Evolutionary conservation across 768 basidiomycete genomes (phyloP).

Genomic region (Suillus luteus): DNA sequence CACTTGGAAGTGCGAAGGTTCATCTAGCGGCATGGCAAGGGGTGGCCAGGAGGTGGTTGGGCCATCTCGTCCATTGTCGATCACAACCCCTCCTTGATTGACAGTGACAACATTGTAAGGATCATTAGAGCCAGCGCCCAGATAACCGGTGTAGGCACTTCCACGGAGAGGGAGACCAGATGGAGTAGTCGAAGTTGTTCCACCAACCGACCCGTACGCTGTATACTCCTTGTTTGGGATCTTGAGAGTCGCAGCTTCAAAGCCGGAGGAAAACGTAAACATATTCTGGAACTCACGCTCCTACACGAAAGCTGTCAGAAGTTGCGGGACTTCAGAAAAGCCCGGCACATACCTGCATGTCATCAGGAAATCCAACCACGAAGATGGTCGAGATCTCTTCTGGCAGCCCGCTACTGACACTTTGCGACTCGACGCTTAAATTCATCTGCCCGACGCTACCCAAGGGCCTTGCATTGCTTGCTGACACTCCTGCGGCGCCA

Average conservation of each 20-base stretch:
- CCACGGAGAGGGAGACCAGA: conserved; percentile 39
- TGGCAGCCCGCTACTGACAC: conserved; percentile 37
- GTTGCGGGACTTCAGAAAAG: conserved; percentile 9
- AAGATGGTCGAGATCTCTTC: conserved; percentile 98
- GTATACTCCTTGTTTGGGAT: conserved; percentile 92
- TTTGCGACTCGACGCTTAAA: conserved; percentile 22
- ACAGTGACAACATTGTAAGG: conserved; percentile 84
- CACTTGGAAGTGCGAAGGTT: conserved; percentile 36
- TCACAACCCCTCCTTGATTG: conserved; percentile 82
- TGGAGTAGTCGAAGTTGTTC: conserved; percentile 27
- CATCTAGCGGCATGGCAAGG: conserved; percentile 35
- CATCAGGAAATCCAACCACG: conserved; percentile 98
- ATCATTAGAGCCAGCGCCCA: conserved; percentile 62
- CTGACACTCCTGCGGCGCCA: conserved; percentile 27
- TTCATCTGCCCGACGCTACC: conserved; percentile 34
- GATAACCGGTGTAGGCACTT: conserved; percentile 36
- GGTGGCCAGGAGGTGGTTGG: conserved; percentile 69
- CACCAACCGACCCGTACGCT: conserved; percentile 58
- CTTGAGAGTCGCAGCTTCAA: conserved; percentile 97
- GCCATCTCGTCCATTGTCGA: conserved; percentile 75
- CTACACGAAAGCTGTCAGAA: conserved; percentile 42
- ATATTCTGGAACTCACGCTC: conserved; percentile 99
- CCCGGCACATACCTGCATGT: conserved; percentile 80
- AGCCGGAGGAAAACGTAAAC: conserved; percentile 95
- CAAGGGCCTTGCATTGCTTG: conserved; percentile 28